Evolutionary conservation across 1,139 yeast species (phyloP), one percentile per base, ranked within the genome.

Genomic region (Debaryomyces udenii): DNA sequence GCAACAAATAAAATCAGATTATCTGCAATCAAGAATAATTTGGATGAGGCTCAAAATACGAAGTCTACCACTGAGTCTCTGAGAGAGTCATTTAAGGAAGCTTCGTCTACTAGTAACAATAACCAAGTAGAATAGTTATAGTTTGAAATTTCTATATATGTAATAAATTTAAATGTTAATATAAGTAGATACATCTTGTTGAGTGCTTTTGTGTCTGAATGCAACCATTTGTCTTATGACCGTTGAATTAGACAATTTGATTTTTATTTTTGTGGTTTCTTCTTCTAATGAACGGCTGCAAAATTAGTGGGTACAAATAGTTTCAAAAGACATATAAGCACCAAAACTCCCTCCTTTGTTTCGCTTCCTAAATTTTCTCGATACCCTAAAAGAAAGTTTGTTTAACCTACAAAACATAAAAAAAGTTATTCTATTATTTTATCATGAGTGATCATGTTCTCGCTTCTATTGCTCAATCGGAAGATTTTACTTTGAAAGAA

Each of bases 21-120:
- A 42, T 67, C 68, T 1, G 59, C 63, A 15, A 70, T 71, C 46
- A 66, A 64, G 53, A 56, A 56, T 39, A 64, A 60, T 31, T 41
- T 51, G 31, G 72, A 66, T 43, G 65, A 35, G 22, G 27, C 27
- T 18, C 18, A 28, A 20, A 14, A 24, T 26, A 26, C 23, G 11
- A 18, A 26, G 7, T 15, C 15, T 4, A 11, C 24, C 9, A 15
- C 9, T 22, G 23, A 23, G 11, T n/a, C 35, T 32, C 6, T 18
- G 6, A 17, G 18, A n/a, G 35, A 9, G 9, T 32, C 35, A 2
- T 16, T 13, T 13, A 32, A 23, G 22, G 22, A 20, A 5, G 22
- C 5, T 20, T 20, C 22, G 22, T 20, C 22, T 20, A 20, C 5
- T 20, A 10, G 35, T 13, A 4, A 13, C 28, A 9, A 32, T 23